Percentiles rank a stretch among this genome's conserved stretches.
Conservation (phyloP, 345 rosid genomes). For the Anacardium occidentale region DNA sequence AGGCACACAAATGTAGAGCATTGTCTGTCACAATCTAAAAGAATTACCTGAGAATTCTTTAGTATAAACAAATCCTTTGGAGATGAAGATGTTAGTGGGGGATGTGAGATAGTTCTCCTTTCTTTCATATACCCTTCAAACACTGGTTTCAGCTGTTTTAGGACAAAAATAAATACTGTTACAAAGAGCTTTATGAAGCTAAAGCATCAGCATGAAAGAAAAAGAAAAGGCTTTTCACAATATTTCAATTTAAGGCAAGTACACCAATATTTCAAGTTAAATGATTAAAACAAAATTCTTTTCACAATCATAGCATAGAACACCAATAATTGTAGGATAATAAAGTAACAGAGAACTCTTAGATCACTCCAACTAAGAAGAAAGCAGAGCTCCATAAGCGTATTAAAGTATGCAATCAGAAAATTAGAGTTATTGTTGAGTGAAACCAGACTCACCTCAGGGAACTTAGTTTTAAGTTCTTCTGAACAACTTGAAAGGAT, state of each 20-base stretch:
- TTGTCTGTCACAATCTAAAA: constrained; percentile 4
- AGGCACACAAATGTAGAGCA: neutral
- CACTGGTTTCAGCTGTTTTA: constrained; percentile 48
- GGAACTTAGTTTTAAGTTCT: constrained; percentile 33
- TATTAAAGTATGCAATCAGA: neutral
- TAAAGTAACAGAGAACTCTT: neutral
- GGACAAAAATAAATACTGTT: constrained; percentile 6
- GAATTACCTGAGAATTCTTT: constrained; percentile 45
- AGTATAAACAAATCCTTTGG: constrained; percentile 38
- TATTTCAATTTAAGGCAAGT: no score
- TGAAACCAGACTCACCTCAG: constrained; percentile 46
- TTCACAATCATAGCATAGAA: neutral
- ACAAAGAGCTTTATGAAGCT: neutral
- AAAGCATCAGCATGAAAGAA: neutral
- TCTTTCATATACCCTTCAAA: constrained; percentile 36
- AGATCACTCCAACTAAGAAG: neutral
- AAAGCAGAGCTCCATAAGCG: neutral
- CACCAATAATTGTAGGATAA: neutral
- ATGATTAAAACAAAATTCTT: neutral
- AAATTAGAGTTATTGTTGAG: neutral
- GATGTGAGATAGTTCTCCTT: constrained; percentile 21
- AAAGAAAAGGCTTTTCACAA: neutral
- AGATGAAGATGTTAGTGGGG: constrained; percentile 32
- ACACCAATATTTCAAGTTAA: no score
- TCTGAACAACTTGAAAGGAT: constrained; percentile 49